Base-by-base conservation (phyloP, 805 yeast genomes). In the Candida dajiaensis region DNA sequence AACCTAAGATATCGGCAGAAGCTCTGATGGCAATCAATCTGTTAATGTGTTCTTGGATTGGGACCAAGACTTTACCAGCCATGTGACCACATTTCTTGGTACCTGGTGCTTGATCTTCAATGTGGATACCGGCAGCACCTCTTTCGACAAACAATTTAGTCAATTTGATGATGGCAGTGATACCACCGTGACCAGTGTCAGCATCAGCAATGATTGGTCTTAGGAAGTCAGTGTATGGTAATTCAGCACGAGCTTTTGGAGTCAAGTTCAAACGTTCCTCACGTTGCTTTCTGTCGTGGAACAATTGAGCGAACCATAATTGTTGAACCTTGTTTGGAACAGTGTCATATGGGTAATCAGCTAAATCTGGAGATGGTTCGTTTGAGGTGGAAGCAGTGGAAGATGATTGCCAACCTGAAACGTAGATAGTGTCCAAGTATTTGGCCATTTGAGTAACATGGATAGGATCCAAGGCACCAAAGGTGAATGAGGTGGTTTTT, bases 131-230 rank as follows among this genome's bases (percentile, higher is more conserved):
- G 49, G 98, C 97, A 47, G 98, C 99, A 69, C 98, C 98, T 62
- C 95, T 82, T 74, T 92, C 98, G 59, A 92, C 87, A 65, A 92
- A 92, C 81, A 92, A 76, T 74, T 92, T 92, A 61, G 97, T 89
- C 67, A 92, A 80, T 72, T 92, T 92, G 72, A 89, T 85, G 57
- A 89, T 89, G 47, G 98, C 98, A 50, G 98, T 90, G 59, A 89
- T 77, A 66, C 99, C 98, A 71, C 99, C 99, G 68, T 92, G 98
- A 58, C 99, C 99, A 48, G 98, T 94, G 71, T 92, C 99, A 56
- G 92, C 99, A 67, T 92, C 99, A 38, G 98, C 98, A 59, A 92
- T 77, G 58, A 92, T 88, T 49, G 99, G 99, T 60, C 97, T 81
- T 65, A 92, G 71, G 69, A 85, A 92, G 72, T 92, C 99, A 46